Percentiles rank a stretch among this genome's conserved stretches.
Conservation (phyloP, 441 rosid species). For the Adansonia rubrostipa region DNA sequence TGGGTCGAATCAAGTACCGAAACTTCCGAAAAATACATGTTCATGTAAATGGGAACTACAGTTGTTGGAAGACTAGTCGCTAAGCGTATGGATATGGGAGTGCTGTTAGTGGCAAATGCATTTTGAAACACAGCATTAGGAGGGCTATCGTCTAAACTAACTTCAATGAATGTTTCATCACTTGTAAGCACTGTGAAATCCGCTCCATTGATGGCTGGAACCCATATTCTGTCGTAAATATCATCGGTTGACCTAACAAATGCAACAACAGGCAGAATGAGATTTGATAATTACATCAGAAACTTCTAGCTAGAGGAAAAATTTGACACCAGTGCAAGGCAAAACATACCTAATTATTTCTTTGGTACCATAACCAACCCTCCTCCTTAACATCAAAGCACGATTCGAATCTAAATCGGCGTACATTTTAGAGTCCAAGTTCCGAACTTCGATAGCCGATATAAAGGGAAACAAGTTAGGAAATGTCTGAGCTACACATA, state of each 20-base stretch:
- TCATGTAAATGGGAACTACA: conserved; percentile 36
- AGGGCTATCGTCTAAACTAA: conserved; percentile 38
- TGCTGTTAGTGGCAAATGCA: conserved; percentile 33
- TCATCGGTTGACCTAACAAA: conserved; percentile 39
- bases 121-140: conserved; percentile 43
- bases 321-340: neutral
- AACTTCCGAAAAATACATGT: conserved; percentile 58
- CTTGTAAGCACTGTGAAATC: conserved; percentile 25
- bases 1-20: conserved; percentile 35
- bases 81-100: conserved; percentile 11
- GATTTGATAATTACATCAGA: neutral
- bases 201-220: conserved; percentile 16
- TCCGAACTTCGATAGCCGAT: conserved; percentile 52
- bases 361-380: conserved; percentile 41
- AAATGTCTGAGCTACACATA: conserved; percentile 55
- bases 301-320: neutral
- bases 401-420: conserved; percentile 28
- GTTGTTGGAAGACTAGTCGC: conserved; percentile 30
- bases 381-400: conserved; percentile 41
- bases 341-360: conserved; percentile 41
- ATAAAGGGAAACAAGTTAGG: conserved; percentile 52
- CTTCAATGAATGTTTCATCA: conserved; percentile 28
- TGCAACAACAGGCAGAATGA: neutral
- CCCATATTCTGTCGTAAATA: conserved; percentile 52
- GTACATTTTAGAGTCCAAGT: conserved; percentile 48